Base-by-base conservation (phyloP, 257 asterid genomes). In the Cruciata laevipes region DNA sequence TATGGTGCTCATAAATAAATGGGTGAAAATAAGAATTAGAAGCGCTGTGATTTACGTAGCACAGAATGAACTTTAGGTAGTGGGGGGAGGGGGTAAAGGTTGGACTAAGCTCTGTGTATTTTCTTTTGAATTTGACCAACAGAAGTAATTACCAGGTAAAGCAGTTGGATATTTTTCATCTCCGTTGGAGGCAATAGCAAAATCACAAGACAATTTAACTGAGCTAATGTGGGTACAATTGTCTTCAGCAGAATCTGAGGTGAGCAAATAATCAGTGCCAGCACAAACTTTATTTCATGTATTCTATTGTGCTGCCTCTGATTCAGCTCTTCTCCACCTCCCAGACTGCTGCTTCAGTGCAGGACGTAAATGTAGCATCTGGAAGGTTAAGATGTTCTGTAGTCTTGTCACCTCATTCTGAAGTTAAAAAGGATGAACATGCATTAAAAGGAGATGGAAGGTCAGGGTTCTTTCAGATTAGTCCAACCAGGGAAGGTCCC, bases 401-500 rank as follows among this genome's bases (percentile, higher is more conserved):
- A 64, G 71, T 75, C 62, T 68, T 86, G 72, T 88, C 90, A 14
- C 78, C 88, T 57, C 75, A 68, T 76, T 49, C 79, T 72, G 84
- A 75, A 76, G 67, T 58, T 69, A 89, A 77, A 47, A 74, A 66
- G 70, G 74, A 42, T 68, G 84, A 77, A 37, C 76, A 79, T 71
- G 69, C 82, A 68, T 64, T 68, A 40, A 76, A 65, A 63, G 77
- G 79, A 56, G 74, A 73, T 53, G 74, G 63, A 75, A 84, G 80
- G 63, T 77, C 89, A 44, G 87, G 97, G 76, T 83, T 80, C 49
- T 77, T 90, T 76, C 92, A 86, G 85, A 90, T 93, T 77, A 90
- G 99, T 78, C 90, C 99, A 21, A 77, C 87, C 51, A 80, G 65
- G 61, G 89, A 86, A 67, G 99, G 99, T 57, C 97, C 99, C 62